Conservation (phyloP, 2,329 filamentous ascomycete species). For the Talaromyces sp. region DNA sequence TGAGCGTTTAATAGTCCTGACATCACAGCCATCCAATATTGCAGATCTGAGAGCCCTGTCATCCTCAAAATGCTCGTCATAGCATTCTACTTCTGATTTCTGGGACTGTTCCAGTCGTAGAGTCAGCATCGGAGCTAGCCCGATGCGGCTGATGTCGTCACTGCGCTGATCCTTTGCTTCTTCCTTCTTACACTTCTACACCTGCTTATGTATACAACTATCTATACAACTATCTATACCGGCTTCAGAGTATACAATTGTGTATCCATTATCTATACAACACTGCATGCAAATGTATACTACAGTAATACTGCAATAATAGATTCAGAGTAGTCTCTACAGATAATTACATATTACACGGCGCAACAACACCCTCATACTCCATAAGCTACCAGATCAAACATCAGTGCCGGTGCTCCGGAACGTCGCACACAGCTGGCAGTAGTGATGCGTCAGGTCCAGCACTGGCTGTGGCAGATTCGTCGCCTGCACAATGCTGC, state of each 20-base stretch:
- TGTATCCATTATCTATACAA: too few species aligned
- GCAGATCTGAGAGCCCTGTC: too few species aligned
- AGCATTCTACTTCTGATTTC: neutral
- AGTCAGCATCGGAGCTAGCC: neutral
- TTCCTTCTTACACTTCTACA: too few species aligned
- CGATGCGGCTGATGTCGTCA: neutral
- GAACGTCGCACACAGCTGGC: constrained; percentile 88
- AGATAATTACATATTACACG: neutral
- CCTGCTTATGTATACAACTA: too few species aligned
- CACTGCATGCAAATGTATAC: too few species aligned
- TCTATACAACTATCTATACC: too few species aligned
- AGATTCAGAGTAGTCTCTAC: neutral
- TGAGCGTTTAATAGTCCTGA: too few species aligned
- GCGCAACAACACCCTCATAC: neutral
- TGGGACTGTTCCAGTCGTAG: neutral
- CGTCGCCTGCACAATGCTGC: constrained; percentile 94
- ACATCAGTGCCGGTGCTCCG: constrained; percentile 88
- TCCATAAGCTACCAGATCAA: constrained; percentile 35
- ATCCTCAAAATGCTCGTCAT: neutral
- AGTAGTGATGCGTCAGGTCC: constrained; percentile 93
- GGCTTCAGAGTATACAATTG: neutral
- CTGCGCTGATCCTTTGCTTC: neutral
- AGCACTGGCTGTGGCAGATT: constrained; percentile 88
- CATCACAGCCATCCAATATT: too few species aligned
- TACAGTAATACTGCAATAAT: too few species aligned